Base-by-base conservation (phyloP, 257 asterid genomes). In the Jacaranda copaia region DNA sequence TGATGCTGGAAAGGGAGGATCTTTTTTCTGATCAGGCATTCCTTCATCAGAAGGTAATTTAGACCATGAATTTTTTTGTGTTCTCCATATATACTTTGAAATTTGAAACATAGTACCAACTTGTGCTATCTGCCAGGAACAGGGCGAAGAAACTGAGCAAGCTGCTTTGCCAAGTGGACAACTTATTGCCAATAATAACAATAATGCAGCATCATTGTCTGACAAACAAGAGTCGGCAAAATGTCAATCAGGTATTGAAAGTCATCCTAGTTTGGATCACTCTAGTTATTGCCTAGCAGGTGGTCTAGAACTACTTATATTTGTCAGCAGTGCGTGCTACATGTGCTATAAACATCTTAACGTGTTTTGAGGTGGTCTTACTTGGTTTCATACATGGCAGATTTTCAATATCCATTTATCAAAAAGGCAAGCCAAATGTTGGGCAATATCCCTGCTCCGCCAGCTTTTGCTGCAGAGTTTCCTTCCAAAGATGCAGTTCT, bases 391-490 rank as follows among this genome's bases (percentile, higher is more conserved):
- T 38, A 25, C 73, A 35, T 38, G 81, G 76, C 93, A 93, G 98
- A 75, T 77, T 64, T 53, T 66, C 84, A 90, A 49, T 52, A 87
- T 73, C 89, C 90, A 51, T 90, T 74, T 71, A 75, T 87, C 82
- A 85, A 86, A 75, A 75, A 87, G 77, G 94, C 98, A 15, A 92
- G 94, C 73, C 82, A 75, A 20, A 88, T 89, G 96, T 76, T 92
- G 87, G 97, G 93, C 46, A 76, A 76, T 81, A 77, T 90, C 74
- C 90, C 85, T 5, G 96, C 98, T 74, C 96, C 97, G 45, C 90
- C 97, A 4, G 98, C 98, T 18, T 87, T 87, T 86, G 97, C 98
- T 48, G 84, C 93, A 39, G 98, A 94, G 75, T 89, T 90, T 48
- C 97, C 97, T 63, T 62, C 93, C 13, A 87, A 94, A 79, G 85